phyloP scores from a whole-genome alignment of 331 rosid species.

The Malus hybrid region DNA sequence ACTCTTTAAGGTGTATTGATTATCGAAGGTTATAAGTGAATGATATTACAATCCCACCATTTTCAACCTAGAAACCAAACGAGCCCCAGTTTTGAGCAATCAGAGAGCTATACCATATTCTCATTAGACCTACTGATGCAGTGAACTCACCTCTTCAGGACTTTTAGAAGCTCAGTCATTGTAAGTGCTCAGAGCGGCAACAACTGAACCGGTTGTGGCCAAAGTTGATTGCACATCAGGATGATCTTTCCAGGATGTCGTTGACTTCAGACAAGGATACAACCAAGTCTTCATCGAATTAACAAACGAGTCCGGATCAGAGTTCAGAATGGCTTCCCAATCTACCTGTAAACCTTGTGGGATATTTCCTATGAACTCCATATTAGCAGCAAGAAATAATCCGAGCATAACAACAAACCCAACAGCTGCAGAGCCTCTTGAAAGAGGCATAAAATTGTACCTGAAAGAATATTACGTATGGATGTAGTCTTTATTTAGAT shows the following conservation, averaged over 20 bases:
- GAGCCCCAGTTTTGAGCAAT: background rate
- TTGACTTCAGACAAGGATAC: conserved; percentile 70
- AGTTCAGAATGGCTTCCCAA: conserved; percentile 81
- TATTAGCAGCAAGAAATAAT: conserved; percentile 79
- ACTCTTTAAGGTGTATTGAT: background rate
- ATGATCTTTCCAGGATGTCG: conserved; percentile 82
- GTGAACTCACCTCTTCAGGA: conserved; percentile 31
- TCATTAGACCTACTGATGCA: background rate
- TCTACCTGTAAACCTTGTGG: conserved; percentile 74
- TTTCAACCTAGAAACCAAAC: background rate
- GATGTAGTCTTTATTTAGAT: background rate
- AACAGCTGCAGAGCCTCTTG: conserved; percentile 83
- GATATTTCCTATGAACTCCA: conserved; percentile 79
- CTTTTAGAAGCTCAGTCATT: conserved; percentile 38
- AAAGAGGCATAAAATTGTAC: conserved; percentile 95
- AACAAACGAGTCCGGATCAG: conserved; percentile 58
- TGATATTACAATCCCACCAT: background rate
- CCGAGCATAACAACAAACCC: conserved; percentile 85
- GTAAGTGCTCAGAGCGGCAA: conserved; percentile 67
- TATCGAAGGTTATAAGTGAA: background rate
- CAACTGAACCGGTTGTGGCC: conserved; percentile 71
- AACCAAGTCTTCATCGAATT: conserved; percentile 79
- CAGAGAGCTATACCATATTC: background rate
- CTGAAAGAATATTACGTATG: conserved; percentile 28
- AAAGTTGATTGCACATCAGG: conserved; percentile 69